A percentile compares a stretch with the other conserved stretches of the same genome.
Evolutionary conservation across 176 grass and related monocot species (phyloP).

Genomic region (Guadua angustifolia): DNA sequence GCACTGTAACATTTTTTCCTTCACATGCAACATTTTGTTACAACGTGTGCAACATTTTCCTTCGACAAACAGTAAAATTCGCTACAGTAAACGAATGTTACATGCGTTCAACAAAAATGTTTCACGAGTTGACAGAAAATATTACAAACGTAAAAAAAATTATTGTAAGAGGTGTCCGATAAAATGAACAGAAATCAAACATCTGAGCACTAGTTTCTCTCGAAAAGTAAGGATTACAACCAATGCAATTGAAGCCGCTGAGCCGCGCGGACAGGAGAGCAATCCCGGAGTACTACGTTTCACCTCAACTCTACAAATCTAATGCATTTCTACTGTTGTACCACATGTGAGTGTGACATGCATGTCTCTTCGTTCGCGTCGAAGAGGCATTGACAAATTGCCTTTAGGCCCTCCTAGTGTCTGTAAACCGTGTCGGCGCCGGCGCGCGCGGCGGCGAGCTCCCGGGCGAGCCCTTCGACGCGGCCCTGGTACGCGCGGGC

Average conservation of each 20-base stretch:
- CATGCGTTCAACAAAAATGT: too few species aligned
- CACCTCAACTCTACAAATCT: not conserved
- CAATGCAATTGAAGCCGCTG: not conserved
- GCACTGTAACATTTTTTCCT: too few species aligned
- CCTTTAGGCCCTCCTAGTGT: not conserved
- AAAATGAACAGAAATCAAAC: too few species aligned
- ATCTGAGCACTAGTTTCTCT: too few species aligned
- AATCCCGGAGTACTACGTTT: not conserved
- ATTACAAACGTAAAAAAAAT: too few species aligned
- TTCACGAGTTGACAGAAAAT: too few species aligned
- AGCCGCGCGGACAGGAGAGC: not conserved
- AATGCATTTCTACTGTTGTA: not conserved
- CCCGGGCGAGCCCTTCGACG: conserved; percentile 54
- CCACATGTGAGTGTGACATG: too few species aligned
- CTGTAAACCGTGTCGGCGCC: not conserved
- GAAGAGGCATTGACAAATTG: not conserved
- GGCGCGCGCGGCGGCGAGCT: conserved; percentile 49
- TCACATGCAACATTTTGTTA: too few species aligned
- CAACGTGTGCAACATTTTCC: too few species aligned
- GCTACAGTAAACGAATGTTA: too few species aligned
- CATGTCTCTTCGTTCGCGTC: not conserved
- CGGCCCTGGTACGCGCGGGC: conserved; percentile 42
- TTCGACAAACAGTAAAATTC: too few species aligned
- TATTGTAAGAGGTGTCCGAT: too few species aligned
- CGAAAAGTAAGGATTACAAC: not conserved